These are phyloP conservation scores for Elsinoe perseae DNA, from an alignment of 2,329 filamentous ascomycete species.

Conservation along the genomic window DNA sequence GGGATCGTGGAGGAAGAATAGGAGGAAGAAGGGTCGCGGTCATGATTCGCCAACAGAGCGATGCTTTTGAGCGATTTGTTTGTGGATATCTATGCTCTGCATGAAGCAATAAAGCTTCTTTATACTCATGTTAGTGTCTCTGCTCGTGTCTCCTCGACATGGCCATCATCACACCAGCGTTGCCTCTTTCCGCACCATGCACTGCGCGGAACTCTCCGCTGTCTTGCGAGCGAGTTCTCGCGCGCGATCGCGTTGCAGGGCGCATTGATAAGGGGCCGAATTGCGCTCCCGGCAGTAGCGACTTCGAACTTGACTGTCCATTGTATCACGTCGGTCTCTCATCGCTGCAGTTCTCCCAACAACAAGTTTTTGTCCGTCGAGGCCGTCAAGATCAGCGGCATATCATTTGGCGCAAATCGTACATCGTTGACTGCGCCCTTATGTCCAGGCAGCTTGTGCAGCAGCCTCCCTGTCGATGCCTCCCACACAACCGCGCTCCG, in stretches of 20 bases:
- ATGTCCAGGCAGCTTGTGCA: slow-evolving; percentile 93
- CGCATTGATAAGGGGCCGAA: too few relatives aligned
- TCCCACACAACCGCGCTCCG: slow-evolving; percentile 91
- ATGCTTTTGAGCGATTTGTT: not conserved
- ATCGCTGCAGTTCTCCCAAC: slow-evolving; percentile 28
- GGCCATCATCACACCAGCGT: too few relatives aligned
- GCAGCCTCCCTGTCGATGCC: slow-evolving; percentile 72
- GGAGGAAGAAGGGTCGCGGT: not conserved
- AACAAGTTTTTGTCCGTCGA: slow-evolving; percentile 32
- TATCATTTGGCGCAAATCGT: slow-evolving; percentile 74
- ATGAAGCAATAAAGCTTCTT: not conserved
- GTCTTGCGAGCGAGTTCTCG: too few relatives aligned
- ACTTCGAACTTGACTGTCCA: too few relatives aligned
- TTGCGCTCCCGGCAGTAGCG: too few relatives aligned
- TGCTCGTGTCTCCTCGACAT: not conserved
- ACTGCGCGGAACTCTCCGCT: too few relatives aligned
- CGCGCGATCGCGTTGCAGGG: too few relatives aligned
- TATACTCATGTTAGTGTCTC: not conserved
- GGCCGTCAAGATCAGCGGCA: slow-evolving; percentile 54
- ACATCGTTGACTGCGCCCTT: slow-evolving; percentile 93
- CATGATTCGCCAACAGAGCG: not conserved
- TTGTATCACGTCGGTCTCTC: slow-evolving; percentile 6
- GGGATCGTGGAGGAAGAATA: slow-evolving; percentile 58
- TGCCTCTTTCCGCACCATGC: too few relatives aligned
- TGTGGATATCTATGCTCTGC: not conserved